Base-by-base conservation (phyloP, 2,329 filamentous ascomycete species). In the Cladosporium colombiae region DNA sequence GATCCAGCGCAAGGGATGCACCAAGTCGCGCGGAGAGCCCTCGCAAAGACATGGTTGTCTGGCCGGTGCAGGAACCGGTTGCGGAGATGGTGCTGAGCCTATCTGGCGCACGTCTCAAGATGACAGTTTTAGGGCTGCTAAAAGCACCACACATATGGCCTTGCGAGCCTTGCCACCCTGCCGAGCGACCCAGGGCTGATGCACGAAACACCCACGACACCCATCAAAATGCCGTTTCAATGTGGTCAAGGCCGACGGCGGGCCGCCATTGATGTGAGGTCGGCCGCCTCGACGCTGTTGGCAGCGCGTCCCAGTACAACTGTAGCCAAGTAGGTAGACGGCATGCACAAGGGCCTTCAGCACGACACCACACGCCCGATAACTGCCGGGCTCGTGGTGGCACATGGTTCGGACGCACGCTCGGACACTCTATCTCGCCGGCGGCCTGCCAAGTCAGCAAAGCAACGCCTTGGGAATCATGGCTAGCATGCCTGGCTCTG, bases 61-160 rank as follows among this genome's bases (percentile, higher is more conserved):
- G 63, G 63, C 55, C 63, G 63, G 63, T 65, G 63, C 63, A 60
- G 63, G 55, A 50, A 65, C 55, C 63, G 53, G 52, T 27, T 65
- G 57, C 40, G 63, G 63, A 65, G 63, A 65, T 58, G 63, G 55
- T 40, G 44, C 37, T 35, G 55, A 65, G 55, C 46, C 62, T 58
- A 65, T 65, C 62, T 44, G 50, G 58, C 37, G 58, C 58, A 49
- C 58, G 55, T 57, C 55, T 49, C 40, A 50, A 44, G 58, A 35
- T 61, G 58, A 61, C 58, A 50, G 55, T 44, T 50, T 49, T 50
- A 61, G 58, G 58, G 58, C 58, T 61, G 40, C 18, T 46, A 11
- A 21, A 46, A 46, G 40, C 40, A 46, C 18, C 27, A 29, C 50
- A 31, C 27, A 55, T 31, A 33, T 33, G 18, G 27, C 14, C 52